Conservation (phyloP, 805 yeast genomes). For the Candida railenensis region DNA sequence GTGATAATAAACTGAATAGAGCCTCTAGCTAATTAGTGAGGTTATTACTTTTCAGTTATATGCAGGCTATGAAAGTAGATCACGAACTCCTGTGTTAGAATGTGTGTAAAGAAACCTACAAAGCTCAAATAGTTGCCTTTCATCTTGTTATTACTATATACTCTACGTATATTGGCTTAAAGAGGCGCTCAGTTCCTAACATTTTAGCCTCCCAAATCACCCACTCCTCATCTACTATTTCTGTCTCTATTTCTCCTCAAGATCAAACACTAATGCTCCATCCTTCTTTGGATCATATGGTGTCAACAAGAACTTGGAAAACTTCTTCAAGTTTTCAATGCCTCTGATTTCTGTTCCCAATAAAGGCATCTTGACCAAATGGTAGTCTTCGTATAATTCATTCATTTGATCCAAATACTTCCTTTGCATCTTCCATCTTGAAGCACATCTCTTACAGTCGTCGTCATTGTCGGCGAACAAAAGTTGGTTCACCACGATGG, state of each 20-base stretch:
- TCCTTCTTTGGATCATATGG: slow-evolving; percentile 75
- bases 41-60: not conserved
- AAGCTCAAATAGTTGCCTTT: too few relatives aligned
- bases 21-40: not conserved
- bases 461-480: slow-evolving; percentile 79
- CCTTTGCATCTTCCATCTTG: slow-evolving; percentile 94
- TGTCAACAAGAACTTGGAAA: slow-evolving; percentile 74
- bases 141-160: too few relatives aligned
- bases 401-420: slow-evolving; percentile 94
- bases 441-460: slow-evolving; percentile 82
- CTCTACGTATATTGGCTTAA: too few relatives aligned
- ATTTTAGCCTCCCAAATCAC: too few relatives aligned
- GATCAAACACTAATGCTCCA: slow-evolving; percentile 49
- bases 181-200: too few relatives aligned
- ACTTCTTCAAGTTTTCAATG: slow-evolving; percentile 74
- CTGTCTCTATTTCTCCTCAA: slow-evolving; percentile 44
- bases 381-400: slow-evolving; percentile 96
- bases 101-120: too few relatives aligned
- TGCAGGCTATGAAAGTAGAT: not conserved
- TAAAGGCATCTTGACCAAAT: slow-evolving; percentile 91
- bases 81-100: not conserved
- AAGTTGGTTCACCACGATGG: slow-evolving; percentile 93
- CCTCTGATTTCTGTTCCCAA: slow-evolving; percentile 96
- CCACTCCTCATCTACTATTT: not conserved
- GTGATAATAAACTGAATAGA: too few relatives aligned